Conservation (phyloP, 2,329 filamentous ascomycete species). For the Cordyceps farinosa region DNA sequence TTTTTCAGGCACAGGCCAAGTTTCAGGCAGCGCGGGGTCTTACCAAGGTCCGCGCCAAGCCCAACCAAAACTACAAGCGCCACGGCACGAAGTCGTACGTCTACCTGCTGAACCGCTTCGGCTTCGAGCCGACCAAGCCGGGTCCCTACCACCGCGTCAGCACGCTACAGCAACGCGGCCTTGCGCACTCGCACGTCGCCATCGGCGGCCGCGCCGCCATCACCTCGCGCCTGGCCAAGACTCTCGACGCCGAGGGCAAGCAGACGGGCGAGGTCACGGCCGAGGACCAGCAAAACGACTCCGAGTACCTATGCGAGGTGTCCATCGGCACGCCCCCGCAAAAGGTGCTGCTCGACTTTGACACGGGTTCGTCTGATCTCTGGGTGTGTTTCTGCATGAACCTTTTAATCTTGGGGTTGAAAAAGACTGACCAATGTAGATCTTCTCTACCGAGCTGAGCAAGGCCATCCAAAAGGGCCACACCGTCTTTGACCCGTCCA, state of each 20-base stretch:
- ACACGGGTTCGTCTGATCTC: slow-evolving; percentile 41
- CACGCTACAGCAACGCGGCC: slow-evolving; percentile 8
- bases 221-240: not conserved
- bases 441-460: slow-evolving; percentile 30
- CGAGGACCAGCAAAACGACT: slow-evolving; percentile 16
- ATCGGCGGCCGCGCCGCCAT: slow-evolving; percentile 2
- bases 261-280: slow-evolving; percentile 12
- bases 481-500: slow-evolving; percentile 35
- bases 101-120: slow-evolving; percentile 14
- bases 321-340: slow-evolving; percentile 32
- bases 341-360: slow-evolving; percentile 39
- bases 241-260: not conserved
- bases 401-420: not conserved
- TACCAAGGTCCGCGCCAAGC: slow-evolving; percentile 9
- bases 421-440: not conserved
- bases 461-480: slow-evolving; percentile 32
- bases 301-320: slow-evolving; percentile 14
- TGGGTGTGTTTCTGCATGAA: slow-evolving; percentile 26
- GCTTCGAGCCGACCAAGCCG: slow-evolving; percentile 11
- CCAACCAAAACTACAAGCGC: slow-evolving; percentile 14
- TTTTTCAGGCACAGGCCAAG: slow-evolving; percentile 12
- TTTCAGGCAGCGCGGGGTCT: slow-evolving; percentile 10
- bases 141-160: slow-evolving; percentile 1
- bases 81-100: slow-evolving; percentile 15
- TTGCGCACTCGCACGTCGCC: slow-evolving; percentile 7